Conservation (phyloP, 331 rosid genomes). For the Malus hybrid region DNA sequence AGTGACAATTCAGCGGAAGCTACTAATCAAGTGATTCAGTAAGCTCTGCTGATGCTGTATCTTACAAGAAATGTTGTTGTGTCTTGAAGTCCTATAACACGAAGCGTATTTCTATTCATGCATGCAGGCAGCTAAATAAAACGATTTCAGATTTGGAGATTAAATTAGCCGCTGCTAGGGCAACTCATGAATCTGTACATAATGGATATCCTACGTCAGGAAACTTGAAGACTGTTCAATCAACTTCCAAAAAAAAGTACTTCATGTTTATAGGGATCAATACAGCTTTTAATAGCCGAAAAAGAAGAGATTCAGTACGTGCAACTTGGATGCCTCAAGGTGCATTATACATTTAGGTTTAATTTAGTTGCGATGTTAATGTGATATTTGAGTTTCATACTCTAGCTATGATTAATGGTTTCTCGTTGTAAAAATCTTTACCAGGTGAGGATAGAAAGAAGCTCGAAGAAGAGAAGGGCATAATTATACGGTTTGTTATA, state of each 20-base stretch:
- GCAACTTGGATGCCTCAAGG: constrained; percentile 92
- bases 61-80: constrained; percentile 3
- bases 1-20: constrained; percentile 38
- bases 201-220: constrained; percentile 33
- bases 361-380: neutral
- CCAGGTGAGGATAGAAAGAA: constrained; percentile 60
- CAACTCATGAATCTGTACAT: constrained; percentile 26
- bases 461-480: constrained; percentile 84
- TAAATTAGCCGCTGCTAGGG: constrained; percentile 38
- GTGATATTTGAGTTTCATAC: constrained; percentile 6
- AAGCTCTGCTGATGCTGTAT: constrained; percentile 26
- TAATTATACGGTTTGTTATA: constrained; percentile 73
- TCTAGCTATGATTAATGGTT: constrained; percentile 16
- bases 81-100: constrained; percentile 6
- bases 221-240: constrained; percentile 22
- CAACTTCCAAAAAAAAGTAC: constrained; percentile 53
- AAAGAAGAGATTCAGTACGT: constrained; percentile 81
- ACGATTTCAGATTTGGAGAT: constrained; percentile 40
- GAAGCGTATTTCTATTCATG: constrained; percentile 16
- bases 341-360: constrained; percentile 14
- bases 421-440: constrained; percentile 2
- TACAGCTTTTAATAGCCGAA: constrained; percentile 78
- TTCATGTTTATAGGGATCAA: constrained; percentile 78
- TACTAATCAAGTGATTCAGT: constrained; percentile 33
- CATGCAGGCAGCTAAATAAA: constrained; percentile 55